Evolutionary conservation across 2,329 filamentous ascomycete species (phyloP), one percentile per base, ranked within the genome.

Genomic region (Pseudonectria foliicola): DNA sequence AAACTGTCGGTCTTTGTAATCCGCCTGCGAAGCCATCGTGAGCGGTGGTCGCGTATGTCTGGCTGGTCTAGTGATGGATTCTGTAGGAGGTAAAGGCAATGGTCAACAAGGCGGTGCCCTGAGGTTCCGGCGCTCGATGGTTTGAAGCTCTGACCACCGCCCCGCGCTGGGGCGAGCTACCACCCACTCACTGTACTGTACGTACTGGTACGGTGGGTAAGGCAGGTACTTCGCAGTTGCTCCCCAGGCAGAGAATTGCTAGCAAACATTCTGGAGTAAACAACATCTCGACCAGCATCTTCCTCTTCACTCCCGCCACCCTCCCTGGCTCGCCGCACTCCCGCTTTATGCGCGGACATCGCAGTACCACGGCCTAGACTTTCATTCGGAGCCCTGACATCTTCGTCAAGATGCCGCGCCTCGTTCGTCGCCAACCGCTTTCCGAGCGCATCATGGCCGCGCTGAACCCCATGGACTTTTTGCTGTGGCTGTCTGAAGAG

Each of bases 401-500:
- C 34, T 31, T 35, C 21, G 35, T 40, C 43, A 79, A 48, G 42
- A 73, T 77, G 67, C 87, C 88, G 51, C 80, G 82, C 53, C 75
- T 95, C 43, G 80, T 98, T 49, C 87, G 92, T 57, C 80, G 79
- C 52, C 78, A 77, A 57, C 82, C 92, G 57, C 73, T 95, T 48
- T 57, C 66, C 21, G 83, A 96, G 71, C 85, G 90, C 59, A 73
- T 96, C 59, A 78, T 79, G 56, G 73, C 84, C 37, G 79, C 79
- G 59, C 67, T 95, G 39, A 90, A 96, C 55, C 87, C 86, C 3
- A 82, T 85, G 66, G 92, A 98, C 63, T 85, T 90, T 54, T 66
- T 92, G 35, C 77, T 98, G 13, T 95, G 87, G 84, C 62, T 94
- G 2, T 93, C 86, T 0, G 90, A 96, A 58, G 86, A 95, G 63